phyloP scores from a whole-genome alignment of 2,329 filamentous ascomycete species.

The Aspergillus nomiae region DNA sequence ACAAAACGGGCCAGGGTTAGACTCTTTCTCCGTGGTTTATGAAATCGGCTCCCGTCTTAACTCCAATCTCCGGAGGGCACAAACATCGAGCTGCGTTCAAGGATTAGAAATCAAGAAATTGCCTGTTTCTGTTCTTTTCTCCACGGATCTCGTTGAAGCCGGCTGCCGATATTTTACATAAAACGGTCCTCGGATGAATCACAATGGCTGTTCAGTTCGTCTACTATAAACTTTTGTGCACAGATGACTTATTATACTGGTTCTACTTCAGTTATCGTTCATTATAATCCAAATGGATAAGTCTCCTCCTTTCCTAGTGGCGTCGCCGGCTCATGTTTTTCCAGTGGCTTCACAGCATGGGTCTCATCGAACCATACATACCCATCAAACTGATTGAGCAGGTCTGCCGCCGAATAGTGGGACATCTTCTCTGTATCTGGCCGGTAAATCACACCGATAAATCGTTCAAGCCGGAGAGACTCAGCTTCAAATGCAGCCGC shows the following conservation, averaged over 20 bases:
- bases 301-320: constrained; percentile 50
- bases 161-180: not conserved
- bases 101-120: not conserved
- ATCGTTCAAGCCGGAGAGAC: constrained; percentile 47
- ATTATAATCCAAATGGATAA: constrained; percentile 54
- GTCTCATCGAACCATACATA: constrained; percentile 55
- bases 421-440: constrained; percentile 53
- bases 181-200: not conserved
- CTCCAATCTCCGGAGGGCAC: not conserved
- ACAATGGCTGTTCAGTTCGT: not conserved
- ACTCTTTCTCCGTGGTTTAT: not conserved
- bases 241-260: not conserved
- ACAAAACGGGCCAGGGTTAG: not conserved
- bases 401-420: constrained; percentile 51
- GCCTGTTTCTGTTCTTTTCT: not conserved
- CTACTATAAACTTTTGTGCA: not conserved
- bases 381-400: constrained; percentile 54
- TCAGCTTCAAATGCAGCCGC: constrained; percentile 40
- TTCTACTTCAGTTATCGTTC: not conserved
- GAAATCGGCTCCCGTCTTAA: not conserved
- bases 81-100: not conserved
- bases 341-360: constrained; percentile 48
- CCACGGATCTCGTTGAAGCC: not conserved
- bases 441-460: constrained; percentile 57
- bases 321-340: constrained; percentile 48